Conservation (phyloP, 2,329 filamentous ascomycete species). For the Cordyceps militaris region DNA sequence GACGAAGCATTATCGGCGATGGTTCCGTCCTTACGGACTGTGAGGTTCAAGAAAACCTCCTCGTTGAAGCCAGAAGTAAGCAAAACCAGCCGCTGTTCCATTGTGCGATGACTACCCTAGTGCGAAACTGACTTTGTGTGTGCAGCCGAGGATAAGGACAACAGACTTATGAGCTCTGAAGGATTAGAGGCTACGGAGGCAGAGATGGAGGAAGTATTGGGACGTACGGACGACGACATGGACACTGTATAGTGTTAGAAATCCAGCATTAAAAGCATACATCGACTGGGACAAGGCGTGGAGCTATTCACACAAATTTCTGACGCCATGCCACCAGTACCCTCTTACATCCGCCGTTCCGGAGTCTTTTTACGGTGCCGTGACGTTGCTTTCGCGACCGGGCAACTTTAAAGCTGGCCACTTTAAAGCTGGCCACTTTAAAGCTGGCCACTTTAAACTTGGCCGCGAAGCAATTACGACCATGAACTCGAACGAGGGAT, state of each 20-base stretch:
- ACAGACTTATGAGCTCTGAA: conserved; percentile 60
- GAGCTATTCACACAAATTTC: not conserved
- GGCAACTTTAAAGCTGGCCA: no score
- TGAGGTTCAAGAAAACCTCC: conserved; percentile 83
- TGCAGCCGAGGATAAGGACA: conserved; percentile 59
- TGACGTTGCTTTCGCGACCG: no score
- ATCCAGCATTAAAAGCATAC: not conserved
- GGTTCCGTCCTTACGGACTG: conserved; percentile 76
- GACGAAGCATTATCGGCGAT: conserved; percentile 74
- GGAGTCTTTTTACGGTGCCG: no score
- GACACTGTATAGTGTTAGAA: not conserved
- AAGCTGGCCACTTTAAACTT: no score
- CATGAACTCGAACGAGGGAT: no score
- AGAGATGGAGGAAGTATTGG: conserved; percentile 49
- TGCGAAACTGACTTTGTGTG: conserved; percentile 14
- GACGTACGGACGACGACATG: conserved; percentile 31
- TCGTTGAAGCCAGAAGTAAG: conserved; percentile 73
- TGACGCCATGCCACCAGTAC: no score
- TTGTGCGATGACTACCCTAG: not conserved
- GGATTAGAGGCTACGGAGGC: conserved; percentile 58
- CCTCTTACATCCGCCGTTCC: no score
- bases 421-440: no score
- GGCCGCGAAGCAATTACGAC: no score
- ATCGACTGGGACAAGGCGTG: not conserved
- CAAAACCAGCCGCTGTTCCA: conserved; percentile 17